Evolutionary conservation across 2,329 filamentous ascomycete genomes (phyloP), one percentile per base, ranked within the genome.

Genomic region (Tricladium varicosporioides): DNA sequence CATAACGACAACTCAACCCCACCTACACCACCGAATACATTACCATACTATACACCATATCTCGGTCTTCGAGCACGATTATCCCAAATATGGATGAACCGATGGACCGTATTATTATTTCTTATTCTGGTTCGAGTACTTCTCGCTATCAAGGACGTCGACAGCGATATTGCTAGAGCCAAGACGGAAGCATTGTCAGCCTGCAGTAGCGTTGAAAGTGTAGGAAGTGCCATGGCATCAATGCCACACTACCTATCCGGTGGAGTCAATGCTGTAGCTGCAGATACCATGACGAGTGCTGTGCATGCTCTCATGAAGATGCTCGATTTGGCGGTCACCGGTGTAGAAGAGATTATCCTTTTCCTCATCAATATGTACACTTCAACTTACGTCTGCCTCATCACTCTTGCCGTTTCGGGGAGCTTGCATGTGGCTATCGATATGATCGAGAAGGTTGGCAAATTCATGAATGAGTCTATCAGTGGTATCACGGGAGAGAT

Each of bases 81-180:
- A 67, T 97, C 94, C 52, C 94, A 99, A 78, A 82, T 95, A 73
- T 97, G 93, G 92, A 86, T 99, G 77, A 97, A 99, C 78, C 85
- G 90, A 74, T 99, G 94, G 94, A 97, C 94, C 42, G 80, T 97
- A 59, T 81, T 99, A 48, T 80, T 97, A 48, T 73, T 96, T 58
- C 85, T 99, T 53, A 87, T 97, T 55, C 85, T 99, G 52, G 83
- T 88, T 61, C 85, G 92, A 56, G 83, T 93, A 59, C 76, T 99
- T 52, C 78, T 97, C 58, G 85, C 92, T 40, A 83, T 93, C 54
- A 80, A 81, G 54, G 82, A 82, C 65, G 82, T 97, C 61, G 80
- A 92, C 70, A 79, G 84, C 65, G 86, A 92, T 70, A 83, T 97
- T 62, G 83, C 75, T 53, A 85, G 86, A 56, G 93, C 94, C 48